A percentile compares a stretch with the other conserved stretches of the same genome.
Conservation (phyloP, 352 stramenopile genomes). For the Globisporangium irregulare region DNA sequence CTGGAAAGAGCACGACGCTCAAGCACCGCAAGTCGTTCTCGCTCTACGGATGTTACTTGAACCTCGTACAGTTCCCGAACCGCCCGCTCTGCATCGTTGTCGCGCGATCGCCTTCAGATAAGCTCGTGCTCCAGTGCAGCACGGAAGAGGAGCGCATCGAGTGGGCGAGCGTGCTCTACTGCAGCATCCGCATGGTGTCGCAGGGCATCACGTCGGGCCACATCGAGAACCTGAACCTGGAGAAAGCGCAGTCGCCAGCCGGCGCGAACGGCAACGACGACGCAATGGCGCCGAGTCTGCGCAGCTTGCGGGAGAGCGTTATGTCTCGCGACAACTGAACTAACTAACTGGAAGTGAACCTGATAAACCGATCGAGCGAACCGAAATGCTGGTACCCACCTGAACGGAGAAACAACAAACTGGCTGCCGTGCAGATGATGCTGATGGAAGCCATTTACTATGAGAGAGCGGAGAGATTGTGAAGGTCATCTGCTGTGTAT, state of each 20-base stretch:
- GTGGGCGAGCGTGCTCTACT: slow-evolving; percentile 86
- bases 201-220: slow-evolving; percentile 82
- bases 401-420: neutral
- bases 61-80: slow-evolving; percentile 67
- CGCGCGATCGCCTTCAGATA: slow-evolving; percentile 80
- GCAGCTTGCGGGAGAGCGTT: slow-evolving; percentile 2
- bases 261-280: neutral
- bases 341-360: neutral
- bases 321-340: slow-evolving; percentile 1
- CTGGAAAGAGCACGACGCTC: slow-evolving; percentile 36
- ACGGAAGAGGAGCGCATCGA: slow-evolving; percentile 79
- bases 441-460: neutral
- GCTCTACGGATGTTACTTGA: slow-evolving; percentile 81
- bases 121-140: slow-evolving; percentile 71
- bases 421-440: neutral
- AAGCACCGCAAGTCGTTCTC: slow-evolving; percentile 86
- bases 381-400: neutral
- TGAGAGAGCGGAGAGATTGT: neutral
- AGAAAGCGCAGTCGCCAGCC: slow-evolving; percentile 22
- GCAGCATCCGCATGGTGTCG: slow-evolving; percentile 84
- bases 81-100: slow-evolving; percentile 82
- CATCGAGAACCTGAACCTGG: slow-evolving; percentile 72
- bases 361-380: neutral
- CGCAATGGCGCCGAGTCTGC: neutral
- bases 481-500: neutral